A percentile compares a stretch with the other conserved stretches of the same genome.
phyloP scores from a whole-genome alignment of 192 early-diverging fungal genomes.

The Backusella mclennaniae region DNA sequence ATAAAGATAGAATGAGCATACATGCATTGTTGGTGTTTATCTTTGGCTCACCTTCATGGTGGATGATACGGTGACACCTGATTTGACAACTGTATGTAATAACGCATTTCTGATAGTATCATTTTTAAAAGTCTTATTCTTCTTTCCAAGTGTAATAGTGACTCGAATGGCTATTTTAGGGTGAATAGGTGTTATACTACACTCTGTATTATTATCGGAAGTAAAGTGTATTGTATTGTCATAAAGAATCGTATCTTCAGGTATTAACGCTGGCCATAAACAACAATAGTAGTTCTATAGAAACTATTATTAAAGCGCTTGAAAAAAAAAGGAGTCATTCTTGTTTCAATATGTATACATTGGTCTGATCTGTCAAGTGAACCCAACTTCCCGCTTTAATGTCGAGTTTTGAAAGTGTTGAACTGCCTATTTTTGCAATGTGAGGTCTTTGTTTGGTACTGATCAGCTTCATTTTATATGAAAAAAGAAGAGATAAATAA shows the following conservation, averaged over 20 bases:
- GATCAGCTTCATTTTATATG: not conserved
- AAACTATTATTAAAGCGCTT: not conserved
- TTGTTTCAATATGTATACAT: not conserved
- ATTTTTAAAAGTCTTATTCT: not conserved
- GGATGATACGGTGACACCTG: not conserved
- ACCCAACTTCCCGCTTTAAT: conserved; percentile 9
- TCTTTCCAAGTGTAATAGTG: not conserved
- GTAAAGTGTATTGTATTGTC: not conserved
- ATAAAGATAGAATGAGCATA: not conserved
- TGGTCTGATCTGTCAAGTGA: not conserved
- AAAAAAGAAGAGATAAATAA: not conserved
- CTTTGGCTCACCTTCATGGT: not conserved
- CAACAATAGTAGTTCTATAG: conserved; percentile 8
- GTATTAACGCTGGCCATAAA: conserved; percentile 7
- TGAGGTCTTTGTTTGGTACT: not conserved
- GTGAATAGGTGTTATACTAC: not conserved
- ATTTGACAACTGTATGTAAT: not conserved
- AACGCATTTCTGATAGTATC: not conserved
- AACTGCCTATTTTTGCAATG: conserved; percentile 4
- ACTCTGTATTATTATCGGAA: not conserved
- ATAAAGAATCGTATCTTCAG: not conserved
- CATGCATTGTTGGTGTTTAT: not conserved
- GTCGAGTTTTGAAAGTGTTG: not conserved
- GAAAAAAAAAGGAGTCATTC: too few relatives aligned
- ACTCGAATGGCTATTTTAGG: not conserved